Conservation (phyloP, 1,284 basidiomycete genomes). For the Ustilago hordei region DNA sequence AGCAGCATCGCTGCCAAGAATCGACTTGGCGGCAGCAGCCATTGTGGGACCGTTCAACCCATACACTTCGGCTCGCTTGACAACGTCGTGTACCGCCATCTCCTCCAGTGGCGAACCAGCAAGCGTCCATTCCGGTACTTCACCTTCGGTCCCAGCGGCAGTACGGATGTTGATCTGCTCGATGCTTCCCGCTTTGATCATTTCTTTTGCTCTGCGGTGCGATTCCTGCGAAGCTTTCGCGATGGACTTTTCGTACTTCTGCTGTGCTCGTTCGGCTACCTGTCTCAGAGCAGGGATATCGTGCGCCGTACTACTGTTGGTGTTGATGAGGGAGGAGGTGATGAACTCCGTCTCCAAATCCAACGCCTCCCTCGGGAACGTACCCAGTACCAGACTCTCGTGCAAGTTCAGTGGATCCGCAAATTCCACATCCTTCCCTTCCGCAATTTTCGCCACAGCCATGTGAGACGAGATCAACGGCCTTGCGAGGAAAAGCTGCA, state of each 20-base stretch:
- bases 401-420: conserved; percentile 52
- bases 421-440: conserved; percentile 22
- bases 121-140: conserved; percentile 75
- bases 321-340: conserved; percentile 72
- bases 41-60: conserved; percentile 41
- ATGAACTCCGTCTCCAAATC: conserved; percentile 83
- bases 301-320: conserved; percentile 71
- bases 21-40: conserved; percentile 15
- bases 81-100: conserved; percentile 77
- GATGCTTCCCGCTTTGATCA: conserved; percentile 74
- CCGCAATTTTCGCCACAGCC: conserved; percentile 18
- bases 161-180: conserved; percentile 54
- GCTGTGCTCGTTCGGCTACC: conserved; percentile 89
- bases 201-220: conserved; percentile 88
- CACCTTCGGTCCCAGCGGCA: conserved; percentile 27
- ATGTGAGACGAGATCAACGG: conserved; percentile 77
- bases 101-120: conserved; percentile 76
- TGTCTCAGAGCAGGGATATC: conserved; percentile 80
- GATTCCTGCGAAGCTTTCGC: conserved; percentile 87
- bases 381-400: conserved; percentile 75
- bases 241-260: conserved; percentile 93
- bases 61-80: conserved; percentile 60
- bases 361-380: conserved; percentile 77
- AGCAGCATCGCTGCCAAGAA: conserved; percentile 12
- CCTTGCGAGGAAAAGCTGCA: conserved; percentile 92